Percentiles rank a stretch among this genome's conserved stretches.
These are phyloP conservation scores for Eucalyptus sp. DNA, from an alignment of 345 rosid genomes.

Conservation along the genomic window DNA sequence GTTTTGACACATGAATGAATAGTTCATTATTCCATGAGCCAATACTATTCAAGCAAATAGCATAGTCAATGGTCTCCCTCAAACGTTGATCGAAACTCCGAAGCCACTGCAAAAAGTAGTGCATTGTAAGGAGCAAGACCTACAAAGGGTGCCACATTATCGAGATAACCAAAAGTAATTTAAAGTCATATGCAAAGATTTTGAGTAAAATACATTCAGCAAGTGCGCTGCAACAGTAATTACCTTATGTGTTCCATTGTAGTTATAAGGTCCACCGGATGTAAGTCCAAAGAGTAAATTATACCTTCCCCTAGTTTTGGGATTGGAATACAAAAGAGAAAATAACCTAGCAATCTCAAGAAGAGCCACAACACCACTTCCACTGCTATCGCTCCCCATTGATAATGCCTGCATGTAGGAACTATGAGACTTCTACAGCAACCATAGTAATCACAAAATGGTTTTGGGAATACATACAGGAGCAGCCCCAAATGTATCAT, in stretches of 20 bases:
- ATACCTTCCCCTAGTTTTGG: conserved; percentile 92
- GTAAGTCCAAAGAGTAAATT: conserved; percentile 91
- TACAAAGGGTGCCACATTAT: background rate
- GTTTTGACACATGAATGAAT: conserved; percentile 85
- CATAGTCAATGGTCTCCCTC: conserved; percentile 96
- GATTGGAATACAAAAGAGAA: conserved; percentile 83
- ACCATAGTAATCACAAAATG: background rate
- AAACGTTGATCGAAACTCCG: conserved; percentile 91
- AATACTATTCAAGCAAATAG: conserved; percentile 91
- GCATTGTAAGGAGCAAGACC: background rate
- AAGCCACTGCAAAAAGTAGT: conserved; percentile 62
- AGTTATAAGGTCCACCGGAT: conserved; percentile 96
- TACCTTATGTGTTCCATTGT: conserved; percentile 95
- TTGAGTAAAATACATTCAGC: background rate
- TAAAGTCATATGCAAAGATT: background rate
- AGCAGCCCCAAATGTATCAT: conserved; percentile 95
- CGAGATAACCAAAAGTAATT: background rate
- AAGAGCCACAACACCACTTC: conserved; percentile 90
- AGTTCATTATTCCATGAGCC: conserved; percentile 74
- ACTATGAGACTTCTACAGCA: background rate
- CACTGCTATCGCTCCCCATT: conserved; percentile 94
- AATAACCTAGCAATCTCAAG: conserved; percentile 95
- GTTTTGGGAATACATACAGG: conserved; percentile 49
- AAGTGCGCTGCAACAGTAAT: background rate
- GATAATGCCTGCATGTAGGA: conserved; percentile 68